These are phyloP conservation scores for Phytophthora fragariae DNA, from an alignment of 352 stramenopile species.

Conservation along the genomic window DNA sequence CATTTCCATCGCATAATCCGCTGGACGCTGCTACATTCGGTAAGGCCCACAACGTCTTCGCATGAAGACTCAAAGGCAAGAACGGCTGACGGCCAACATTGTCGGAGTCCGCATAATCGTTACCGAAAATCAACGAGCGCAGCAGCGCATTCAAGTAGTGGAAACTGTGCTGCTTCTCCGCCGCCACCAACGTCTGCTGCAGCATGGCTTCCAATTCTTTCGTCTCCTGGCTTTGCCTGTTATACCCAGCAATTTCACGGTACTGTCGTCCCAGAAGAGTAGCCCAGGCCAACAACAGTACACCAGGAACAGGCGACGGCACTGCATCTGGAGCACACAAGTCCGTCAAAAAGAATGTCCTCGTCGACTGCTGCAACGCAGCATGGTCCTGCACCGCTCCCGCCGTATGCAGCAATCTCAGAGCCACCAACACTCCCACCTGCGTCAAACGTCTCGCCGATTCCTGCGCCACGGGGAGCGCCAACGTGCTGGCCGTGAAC, in stretches of 20 bases:
- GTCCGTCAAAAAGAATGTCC: constrained; percentile 45
- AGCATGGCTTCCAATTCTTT: constrained; percentile 49
- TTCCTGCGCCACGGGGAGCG: constrained; percentile 30
- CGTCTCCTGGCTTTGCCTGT: constrained; percentile 20
- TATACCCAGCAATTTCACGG: constrained; percentile 18
- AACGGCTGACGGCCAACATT: constrained; percentile 22
- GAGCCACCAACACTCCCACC: constrained; percentile 43
- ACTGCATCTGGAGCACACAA: constrained; percentile 14
- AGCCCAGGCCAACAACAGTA: constrained; percentile 65
- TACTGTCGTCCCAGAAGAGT: constrained; percentile 61
- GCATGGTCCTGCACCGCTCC: constrained; percentile 22
- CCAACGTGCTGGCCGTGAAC: constrained; percentile 38
- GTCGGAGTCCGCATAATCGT: constrained; percentile 34
- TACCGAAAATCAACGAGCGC: constrained; percentile 48
- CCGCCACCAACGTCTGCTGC: constrained; percentile 48
- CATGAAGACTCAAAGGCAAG: constrained; percentile 36
- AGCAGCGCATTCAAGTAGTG: constrained; percentile 63
- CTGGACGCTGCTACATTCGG: constrained; percentile 30
- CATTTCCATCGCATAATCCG: constrained; percentile 12
- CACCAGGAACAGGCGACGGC: constrained; percentile 42
- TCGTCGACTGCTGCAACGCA: constrained; percentile 29
- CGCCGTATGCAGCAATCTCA: constrained; percentile 45
- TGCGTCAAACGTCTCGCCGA: constrained; percentile 33
- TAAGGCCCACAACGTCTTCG: constrained; percentile 44
- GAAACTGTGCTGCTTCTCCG: constrained; percentile 58